Evolutionary conservation across 441 rosid genomes (phyloP).

Genomic region (Syzygium malaccense): DNA sequence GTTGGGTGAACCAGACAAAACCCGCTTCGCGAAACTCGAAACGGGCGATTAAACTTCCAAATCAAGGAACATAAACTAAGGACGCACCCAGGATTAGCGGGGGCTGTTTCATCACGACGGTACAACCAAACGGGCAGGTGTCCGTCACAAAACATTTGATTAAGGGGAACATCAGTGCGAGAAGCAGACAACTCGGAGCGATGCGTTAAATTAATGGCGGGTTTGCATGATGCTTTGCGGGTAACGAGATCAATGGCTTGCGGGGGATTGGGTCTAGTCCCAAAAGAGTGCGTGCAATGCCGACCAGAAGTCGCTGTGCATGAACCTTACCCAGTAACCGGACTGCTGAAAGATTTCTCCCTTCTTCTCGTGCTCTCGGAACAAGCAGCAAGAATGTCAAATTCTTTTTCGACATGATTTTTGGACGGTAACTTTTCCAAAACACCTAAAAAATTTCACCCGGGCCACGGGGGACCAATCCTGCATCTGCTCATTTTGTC

Average conservation of each 20-base stretch:
- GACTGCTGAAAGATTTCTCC: not conserved
- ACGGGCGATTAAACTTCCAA: not conserved
- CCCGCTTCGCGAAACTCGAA: slow-evolving; percentile 27
- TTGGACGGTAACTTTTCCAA: not conserved
- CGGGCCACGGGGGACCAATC: not conserved
- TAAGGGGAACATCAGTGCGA: not conserved
- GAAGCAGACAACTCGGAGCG: not conserved
- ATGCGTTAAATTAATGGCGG: not conserved
- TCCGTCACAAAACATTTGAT: slow-evolving; percentile 1
- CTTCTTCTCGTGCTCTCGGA: not conserved
- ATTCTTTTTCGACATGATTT: not conserved
- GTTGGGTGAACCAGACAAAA: slow-evolving; percentile 1
- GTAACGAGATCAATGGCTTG: not conserved
- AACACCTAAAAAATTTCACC: not conserved
- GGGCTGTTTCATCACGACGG: slow-evolving; percentile 22
- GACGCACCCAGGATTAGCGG: slow-evolving; percentile 27
- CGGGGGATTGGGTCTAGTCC: not conserved
- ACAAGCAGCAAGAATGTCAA: not conserved
- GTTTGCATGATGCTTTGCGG: not conserved
- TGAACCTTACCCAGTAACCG: not conserved
- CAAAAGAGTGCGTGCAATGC: not conserved
- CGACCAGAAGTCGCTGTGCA: not conserved
- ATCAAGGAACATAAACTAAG: slow-evolving; percentile 14
- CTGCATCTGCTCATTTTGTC: not conserved
- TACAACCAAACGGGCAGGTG: slow-evolving; percentile 20